A percentile compares a stretch with the other conserved stretches of the same genome.
phyloP scores from a whole-genome alignment of 2,329 filamentous ascomycete genomes.

The Hypoxylon sp. region DNA sequence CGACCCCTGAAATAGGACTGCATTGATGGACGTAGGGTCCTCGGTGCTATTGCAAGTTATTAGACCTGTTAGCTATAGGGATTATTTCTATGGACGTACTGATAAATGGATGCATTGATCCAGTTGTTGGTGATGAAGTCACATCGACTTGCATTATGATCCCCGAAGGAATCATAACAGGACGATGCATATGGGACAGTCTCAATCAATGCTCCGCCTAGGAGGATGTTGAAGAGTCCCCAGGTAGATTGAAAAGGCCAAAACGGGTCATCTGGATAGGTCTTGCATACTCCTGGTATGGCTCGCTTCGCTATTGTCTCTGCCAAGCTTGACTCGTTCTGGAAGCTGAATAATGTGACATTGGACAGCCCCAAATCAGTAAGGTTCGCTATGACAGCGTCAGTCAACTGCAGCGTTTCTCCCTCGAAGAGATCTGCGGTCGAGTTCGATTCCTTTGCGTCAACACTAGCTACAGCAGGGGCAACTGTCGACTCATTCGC shows the following conservation, averaged over 20 bases:
- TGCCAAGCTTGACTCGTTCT: constrained; percentile 29
- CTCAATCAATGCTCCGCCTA: constrained; percentile 55
- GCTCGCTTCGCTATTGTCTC: constrained; percentile 39
- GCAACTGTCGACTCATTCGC: constrained; percentile 40
- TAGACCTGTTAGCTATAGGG: constrained; percentile 2
- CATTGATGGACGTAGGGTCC: constrained; percentile 51
- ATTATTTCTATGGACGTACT: constrained; percentile 35
- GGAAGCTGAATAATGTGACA: constrained; percentile 49
- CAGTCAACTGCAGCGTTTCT: constrained; percentile 51
- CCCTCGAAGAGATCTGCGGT: constrained; percentile 41
- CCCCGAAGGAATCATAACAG: constrained; percentile 55
- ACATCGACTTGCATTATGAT: constrained; percentile 54
- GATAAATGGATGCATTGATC: constrained; percentile 49
- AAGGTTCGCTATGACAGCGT: constrained; percentile 48
- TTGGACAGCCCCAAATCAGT: constrained; percentile 43
- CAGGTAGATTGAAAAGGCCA: constrained; percentile 53
- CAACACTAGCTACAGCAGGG: constrained; percentile 36
- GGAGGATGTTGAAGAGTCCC: constrained; percentile 56
- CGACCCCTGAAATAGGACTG: constrained; percentile 50
- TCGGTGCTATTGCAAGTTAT: constrained; percentile 39
- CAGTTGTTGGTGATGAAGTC: constrained; percentile 52
- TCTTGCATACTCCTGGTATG: constrained; percentile 53
- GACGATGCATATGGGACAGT: constrained; percentile 54
- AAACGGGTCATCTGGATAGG: constrained; percentile 53
- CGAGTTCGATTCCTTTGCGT: constrained; percentile 33